Percentiles rank a stretch among this genome's conserved stretches.
phyloP scores from a whole-genome alignment of 2,329 filamentous ascomycete species.

The Arthrobotrys sinensis region DNA sequence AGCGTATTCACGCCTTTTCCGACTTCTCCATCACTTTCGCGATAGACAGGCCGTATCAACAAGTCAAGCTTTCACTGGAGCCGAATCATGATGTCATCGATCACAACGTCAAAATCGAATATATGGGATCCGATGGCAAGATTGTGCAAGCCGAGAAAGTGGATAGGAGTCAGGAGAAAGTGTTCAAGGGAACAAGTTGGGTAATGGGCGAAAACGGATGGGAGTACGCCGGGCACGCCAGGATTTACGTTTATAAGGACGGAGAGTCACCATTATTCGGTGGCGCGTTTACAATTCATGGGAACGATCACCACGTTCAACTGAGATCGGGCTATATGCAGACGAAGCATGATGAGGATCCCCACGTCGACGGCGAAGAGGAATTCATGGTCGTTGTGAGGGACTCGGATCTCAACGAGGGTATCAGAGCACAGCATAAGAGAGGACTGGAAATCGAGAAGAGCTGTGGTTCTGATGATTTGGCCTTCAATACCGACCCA shows the following conservation, averaged over 20 bases:
- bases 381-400: conserved; percentile 93
- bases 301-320: conserved; percentile 89
- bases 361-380: conserved; percentile 74
- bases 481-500: conserved; percentile 83
- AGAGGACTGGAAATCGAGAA: conserved; percentile 70
- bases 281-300: conserved; percentile 85
- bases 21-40: conserved; percentile 88
- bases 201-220: conserved; percentile 78
- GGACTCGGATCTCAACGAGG: conserved; percentile 82
- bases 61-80: conserved; percentile 83
- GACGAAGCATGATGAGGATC: conserved; percentile 81
- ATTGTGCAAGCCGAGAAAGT: conserved; percentile 78
- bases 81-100: conserved; percentile 93
- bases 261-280: conserved; percentile 86
- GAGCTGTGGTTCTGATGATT: conserved; percentile 80
- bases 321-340: conserved; percentile 80
- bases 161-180: conserved; percentile 80
- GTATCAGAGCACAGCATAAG: conserved; percentile 65
- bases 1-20: conserved; percentile 84
- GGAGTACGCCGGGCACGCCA: conserved; percentile 87
- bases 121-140: conserved; percentile 80
- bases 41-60: conserved; percentile 77
- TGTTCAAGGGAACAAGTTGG: conserved; percentile 86
- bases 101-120: conserved; percentile 80
- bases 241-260: conserved; percentile 83